Conservation (phyloP, 306 rosid species). For the Sechiopsis laciniata region DNA sequence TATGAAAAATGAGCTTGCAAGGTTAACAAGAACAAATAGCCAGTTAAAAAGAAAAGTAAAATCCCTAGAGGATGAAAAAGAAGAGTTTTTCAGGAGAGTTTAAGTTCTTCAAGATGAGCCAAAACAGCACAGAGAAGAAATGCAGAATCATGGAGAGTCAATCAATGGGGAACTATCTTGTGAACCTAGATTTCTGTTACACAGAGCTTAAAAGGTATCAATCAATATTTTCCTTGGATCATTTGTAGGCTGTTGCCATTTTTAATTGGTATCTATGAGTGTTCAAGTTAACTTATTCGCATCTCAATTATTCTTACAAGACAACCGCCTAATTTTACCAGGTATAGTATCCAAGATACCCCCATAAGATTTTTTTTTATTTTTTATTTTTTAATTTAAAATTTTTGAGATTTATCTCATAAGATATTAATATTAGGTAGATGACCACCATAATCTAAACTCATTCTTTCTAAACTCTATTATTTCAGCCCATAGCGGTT, state of each 20-base stretch:
- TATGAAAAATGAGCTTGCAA: constrained; percentile 35
- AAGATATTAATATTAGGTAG: no score
- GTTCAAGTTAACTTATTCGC: no score
- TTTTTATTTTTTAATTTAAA: no score
- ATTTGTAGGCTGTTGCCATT: neutral
- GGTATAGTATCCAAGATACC: no score
- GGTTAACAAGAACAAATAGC: constrained; percentile 29
- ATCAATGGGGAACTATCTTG: constrained; percentile 13
- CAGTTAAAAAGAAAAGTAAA: constrained; percentile 30
- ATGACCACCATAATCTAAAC: no score
- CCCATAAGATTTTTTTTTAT: no score
- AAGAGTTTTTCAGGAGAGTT: constrained; percentile 30
- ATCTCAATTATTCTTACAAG: no score
- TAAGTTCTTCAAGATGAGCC: constrained; percentile 45
- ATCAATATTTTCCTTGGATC: constrained; percentile 2
- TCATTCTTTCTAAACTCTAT: no score
- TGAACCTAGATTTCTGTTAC: constrained; percentile 9
- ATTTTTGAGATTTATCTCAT: no score
- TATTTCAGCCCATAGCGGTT: no score
- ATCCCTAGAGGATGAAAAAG: constrained; percentile 37
- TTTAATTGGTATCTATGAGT: neutral
- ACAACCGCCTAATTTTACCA: no score
- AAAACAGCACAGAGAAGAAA: constrained; percentile 43
- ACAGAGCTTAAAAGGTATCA: constrained; percentile 30
- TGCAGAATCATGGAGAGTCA: constrained; percentile 32